Evolutionary conservation across 140 eudicot genomes (phyloP), one percentile per base, ranked within the genome.

Genomic region (Bidens hawaiensis): DNA sequence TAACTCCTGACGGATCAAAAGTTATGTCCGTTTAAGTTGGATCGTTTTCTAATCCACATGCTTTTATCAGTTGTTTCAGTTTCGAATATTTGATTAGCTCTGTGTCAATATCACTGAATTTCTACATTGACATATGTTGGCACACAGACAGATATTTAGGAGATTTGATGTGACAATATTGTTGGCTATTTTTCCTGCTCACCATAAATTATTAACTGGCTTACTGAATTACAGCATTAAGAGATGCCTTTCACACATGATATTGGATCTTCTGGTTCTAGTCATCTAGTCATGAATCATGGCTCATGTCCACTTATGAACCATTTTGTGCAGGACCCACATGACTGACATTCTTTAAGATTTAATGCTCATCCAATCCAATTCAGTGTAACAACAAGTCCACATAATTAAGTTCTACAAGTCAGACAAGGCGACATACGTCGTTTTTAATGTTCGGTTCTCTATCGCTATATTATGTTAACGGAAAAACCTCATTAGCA

Each of bases 251-350:
- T 22, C 54, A 28, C 62, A 3, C 25, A 43, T 11, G 8, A 27
- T 6, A 48, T 15, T 3, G 6, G 30, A 66, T 74, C 30, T 73
- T 65, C 23, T 47, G 47, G 34, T 24, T 58, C 27, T 73, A 12
- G 46, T 60, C 17, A 74, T 52, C 33, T 53, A 2, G 4, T 14
- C 14, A 42, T 42, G 49, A 42, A 42, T 42, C 11, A 42, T 42
- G 49, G 60, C 59, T 67, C 60, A 52, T 67, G 57, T 28, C 48
- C 46, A 38, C 48, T 74, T 67, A 40, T 74, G 62, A 62, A 54
- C 36, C 58, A 47, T 46, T 76, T 76, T 48, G 56, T 73, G 63
- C 70, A 69, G 81, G 81, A 76, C 72, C 43, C 76, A 41, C 36
- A 40, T 59, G 71, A 71, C 56, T 49, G 11, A 15, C 53, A 25